Base-by-base conservation (phyloP, 2,329 filamentous ascomycete genomes). In the Calonectria naviculata region DNA sequence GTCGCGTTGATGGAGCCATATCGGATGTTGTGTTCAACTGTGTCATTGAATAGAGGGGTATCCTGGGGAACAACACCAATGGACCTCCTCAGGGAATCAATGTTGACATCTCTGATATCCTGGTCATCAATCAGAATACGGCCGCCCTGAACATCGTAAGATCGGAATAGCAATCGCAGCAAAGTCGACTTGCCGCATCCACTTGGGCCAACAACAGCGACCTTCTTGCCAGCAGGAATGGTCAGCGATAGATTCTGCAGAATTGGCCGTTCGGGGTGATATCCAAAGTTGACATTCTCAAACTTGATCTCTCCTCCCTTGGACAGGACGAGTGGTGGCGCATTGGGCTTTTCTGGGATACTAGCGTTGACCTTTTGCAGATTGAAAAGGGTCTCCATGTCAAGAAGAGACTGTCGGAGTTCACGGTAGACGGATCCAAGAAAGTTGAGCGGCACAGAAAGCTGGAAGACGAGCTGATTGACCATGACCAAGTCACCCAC, bases 321-420 rank as follows among this genome's bases (percentile, higher is more conserved):
- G 49, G 88, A 88, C 17, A 99, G 88, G 10, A 89, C 84, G 1
- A 99, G 88, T 0, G 93, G 88, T 79, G 92, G 91, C 0, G 96
- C 95, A 78, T 93, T 86, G 2, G 93, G 89, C 65, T 90, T 88
- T 78, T 99, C 95, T 77, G 91, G 92, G 80, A 99, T 93, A 42
- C 90, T 91, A 15, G 98, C 92, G 76, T 98, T 97, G 80, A 98
- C 96, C 82, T 97, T 98, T 83, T 99, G 97, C 36, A 99, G 88
- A 82, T 94, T 98, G 87, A 99, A 99, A 7, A 99, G 89, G 0
- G 97, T 98, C 84, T 98, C 97, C 97, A 99, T 99, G 81, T 99
- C 97, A 38, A 99, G 88, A 52, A 99, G 88, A 26, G 95, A 98
- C 85, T 99, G 97, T 67, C 97, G 90, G 65, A 99, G 89, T 84